phyloP scores from a whole-genome alignment of 2,329 filamentous ascomycete species.

The Keithomyces neogunnii region DNA sequence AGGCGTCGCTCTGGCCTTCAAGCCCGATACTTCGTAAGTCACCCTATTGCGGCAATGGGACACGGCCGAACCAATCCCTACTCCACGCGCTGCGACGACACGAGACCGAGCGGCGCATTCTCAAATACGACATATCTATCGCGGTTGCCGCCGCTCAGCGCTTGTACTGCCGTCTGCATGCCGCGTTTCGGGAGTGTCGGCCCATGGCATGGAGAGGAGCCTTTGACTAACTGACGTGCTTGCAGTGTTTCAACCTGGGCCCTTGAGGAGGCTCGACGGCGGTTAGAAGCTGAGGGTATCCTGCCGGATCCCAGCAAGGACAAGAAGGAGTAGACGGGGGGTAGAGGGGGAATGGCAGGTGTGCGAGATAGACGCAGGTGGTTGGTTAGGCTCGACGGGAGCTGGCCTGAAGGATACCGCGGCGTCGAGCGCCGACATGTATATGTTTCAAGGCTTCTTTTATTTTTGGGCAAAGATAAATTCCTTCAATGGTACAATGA shows the following conservation, averaged over 20 bases:
- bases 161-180: neutral
- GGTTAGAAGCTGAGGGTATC: conserved; percentile 93
- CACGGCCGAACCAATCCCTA: neutral
- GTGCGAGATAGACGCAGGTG: conserved; percentile 3
- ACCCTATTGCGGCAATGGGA: neutral
- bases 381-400: neutral
- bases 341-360: neutral
- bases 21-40: conserved; percentile 97
- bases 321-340: conserved; percentile 37
- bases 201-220: neutral
- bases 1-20: conserved; percentile 81
- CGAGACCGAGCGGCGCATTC: neutral
- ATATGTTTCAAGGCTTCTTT: conserved; percentile 21
- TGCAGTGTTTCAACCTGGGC: conserved; percentile 97
- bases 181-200: neutral
- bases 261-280: conserved; percentile 87
- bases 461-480: conserved; percentile 15
- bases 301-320: conserved; percentile 60
- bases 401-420: neutral
- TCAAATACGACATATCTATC: neutral
- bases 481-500: conserved; percentile 21
- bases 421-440: conserved; percentile 14
- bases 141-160: neutral
- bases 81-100: neutral
- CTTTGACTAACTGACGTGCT: neutral